Base-by-base conservation (phyloP, 306 rosid species). In the Rosa multiflora region DNA sequence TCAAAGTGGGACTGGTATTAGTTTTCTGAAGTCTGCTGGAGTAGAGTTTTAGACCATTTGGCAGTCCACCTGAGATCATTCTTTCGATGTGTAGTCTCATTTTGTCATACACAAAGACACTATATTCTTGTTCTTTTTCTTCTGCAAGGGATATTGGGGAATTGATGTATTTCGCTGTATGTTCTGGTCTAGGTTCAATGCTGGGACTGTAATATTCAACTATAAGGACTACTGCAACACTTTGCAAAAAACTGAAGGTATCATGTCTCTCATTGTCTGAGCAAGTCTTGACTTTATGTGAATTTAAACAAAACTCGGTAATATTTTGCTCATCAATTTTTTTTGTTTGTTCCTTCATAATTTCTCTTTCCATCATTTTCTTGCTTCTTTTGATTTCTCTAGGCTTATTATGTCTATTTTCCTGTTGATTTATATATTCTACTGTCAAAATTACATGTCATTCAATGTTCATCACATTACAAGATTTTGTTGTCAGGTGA, bases 241-340 rank as follows among this genome's bases (percentile, higher is more conserved):
- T 46, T 81, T 89, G 72, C 91, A 87, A 43, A 93, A 93, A 87
- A 95, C 98, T 81, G 99, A 95, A 95, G 98, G 99, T 95, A 86
- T 76, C 46, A 10, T 76, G 66, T 42, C 63, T 74, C 69, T 82
- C 70, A 40, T 49, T 56, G 35, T 63, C 59, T 21, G 75, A 44
- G 47, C 63, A 78, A 66, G 46, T 8, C 13, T 37, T 66, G 23
- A 66, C 43, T 5, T 2, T 32, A 64, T 35, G 20, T 64, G n/a
- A 64, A 64, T 12, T 29, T 15, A 7, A 64, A 32, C 1, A 29
- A 32, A 32, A 32, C 44, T 14, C 11, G 5, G n/a, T 55, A 7
- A 51, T 6, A 53, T 29, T 61, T 62, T 3, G 0, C 68, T 1
- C 68, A 4, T 10, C 12, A 26, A 23, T 32, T 32, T 13, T 9